These are phyloP conservation scores for Elsinoe arachidis DNA, from an alignment of 2,329 filamentous ascomycete species.

Conservation along the genomic window DNA sequence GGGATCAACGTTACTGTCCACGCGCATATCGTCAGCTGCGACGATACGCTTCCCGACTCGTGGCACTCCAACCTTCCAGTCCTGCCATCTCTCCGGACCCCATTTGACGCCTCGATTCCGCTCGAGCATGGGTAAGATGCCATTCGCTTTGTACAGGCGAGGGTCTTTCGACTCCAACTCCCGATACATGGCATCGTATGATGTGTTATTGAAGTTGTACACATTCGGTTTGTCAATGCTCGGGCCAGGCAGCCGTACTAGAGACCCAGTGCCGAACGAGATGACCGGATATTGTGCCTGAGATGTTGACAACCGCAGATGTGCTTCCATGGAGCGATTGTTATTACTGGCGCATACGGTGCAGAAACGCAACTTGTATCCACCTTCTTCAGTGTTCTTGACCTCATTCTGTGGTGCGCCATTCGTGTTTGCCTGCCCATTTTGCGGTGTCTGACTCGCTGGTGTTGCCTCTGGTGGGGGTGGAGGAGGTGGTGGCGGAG, in stretches of 20 bases:
- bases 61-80: constrained; percentile 85
- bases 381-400: constrained; percentile 35
- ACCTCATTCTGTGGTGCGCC: constrained; percentile 15
- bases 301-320: constrained; percentile 78
- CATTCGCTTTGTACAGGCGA: constrained; percentile 81
- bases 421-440: constrained; percentile 20
- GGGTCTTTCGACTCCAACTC: constrained; percentile 81
- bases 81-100: constrained; percentile 94
- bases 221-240: constrained; percentile 91
- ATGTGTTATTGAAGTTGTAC: constrained; percentile 95
- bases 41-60: constrained; percentile 55
- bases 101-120: constrained; percentile 88
- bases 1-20: constrained; percentile 17
- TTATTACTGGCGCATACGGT: constrained; percentile 99
- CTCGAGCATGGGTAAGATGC: constrained; percentile 89
- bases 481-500: constrained; percentile 45
- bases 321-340: constrained; percentile 99
- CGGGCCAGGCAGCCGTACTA: constrained; percentile 86
- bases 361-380: constrained; percentile 89
- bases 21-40: constrained; percentile 3
- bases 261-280: constrained; percentile 91
- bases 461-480: constrained; percentile 33
- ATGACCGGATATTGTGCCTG: constrained; percentile 74
- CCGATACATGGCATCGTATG: constrained; percentile 88
- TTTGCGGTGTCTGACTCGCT: constrained; percentile 19